Conservation (phyloP, 176 grass and related monocot species). For the Ensete glaucum region DNA sequence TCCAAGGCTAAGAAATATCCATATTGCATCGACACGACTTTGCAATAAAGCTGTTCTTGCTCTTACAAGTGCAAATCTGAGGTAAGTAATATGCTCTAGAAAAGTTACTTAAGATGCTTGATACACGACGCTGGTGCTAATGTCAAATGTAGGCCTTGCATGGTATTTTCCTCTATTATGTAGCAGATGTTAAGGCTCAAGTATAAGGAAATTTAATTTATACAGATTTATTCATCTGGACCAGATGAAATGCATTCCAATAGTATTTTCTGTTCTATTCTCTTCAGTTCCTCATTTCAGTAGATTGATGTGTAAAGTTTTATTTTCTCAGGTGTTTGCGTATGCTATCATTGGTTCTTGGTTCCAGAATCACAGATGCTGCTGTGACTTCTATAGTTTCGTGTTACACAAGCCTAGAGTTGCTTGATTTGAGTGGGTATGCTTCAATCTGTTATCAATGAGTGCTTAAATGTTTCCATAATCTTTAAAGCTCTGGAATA, state of each 20-base stretch:
- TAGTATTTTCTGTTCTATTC: background rate
- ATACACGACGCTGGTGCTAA: background rate
- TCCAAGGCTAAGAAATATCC: constrained; percentile 49
- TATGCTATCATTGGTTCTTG: constrained; percentile 62
- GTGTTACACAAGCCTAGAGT: constrained; percentile 52
- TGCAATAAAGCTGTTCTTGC: constrained; percentile 72
- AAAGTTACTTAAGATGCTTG: too few species aligned
- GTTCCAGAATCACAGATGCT: constrained; percentile 82
- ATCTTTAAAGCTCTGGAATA: background rate
- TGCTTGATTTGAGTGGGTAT: constrained; percentile 94
- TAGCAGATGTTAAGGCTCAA: background rate
- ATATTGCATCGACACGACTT: constrained; percentile 57
- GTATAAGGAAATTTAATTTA: background rate
- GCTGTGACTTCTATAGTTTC: constrained; percentile 75
- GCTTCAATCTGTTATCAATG: background rate
- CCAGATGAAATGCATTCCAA: background rate
- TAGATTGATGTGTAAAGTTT: background rate
- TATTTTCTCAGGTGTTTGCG: constrained; percentile 39
- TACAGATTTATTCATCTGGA: background rate
- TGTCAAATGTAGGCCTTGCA: background rate
- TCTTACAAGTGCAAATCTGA: constrained; percentile 56
- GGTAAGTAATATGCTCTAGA: constrained; percentile 28
- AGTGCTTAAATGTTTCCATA: background rate
- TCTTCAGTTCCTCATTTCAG: background rate
- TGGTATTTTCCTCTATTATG: background rate